A percentile compares a stretch with the other conserved stretches of the same genome.
Conservation (phyloP, 805 yeast species). For the Debaryomyces maramus region DNA sequence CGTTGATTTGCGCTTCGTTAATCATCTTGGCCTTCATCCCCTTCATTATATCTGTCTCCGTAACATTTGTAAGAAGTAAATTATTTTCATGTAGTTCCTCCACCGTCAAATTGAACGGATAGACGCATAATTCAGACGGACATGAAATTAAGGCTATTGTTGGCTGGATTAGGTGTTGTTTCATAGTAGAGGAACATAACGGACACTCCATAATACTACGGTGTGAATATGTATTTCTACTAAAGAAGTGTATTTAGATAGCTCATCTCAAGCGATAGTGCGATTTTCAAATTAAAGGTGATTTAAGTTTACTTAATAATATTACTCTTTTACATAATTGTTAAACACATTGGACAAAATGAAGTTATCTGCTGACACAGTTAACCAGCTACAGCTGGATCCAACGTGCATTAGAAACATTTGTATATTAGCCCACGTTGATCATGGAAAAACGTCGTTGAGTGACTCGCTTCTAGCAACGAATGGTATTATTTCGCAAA, state of each 20-base stretch:
- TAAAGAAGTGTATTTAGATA: background rate
- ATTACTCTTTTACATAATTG: too few relatives aligned
- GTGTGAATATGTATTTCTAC: background rate
- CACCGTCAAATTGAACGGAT: conserved; percentile 33
- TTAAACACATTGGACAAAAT: conserved; percentile 19
- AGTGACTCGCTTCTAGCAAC: conserved; percentile 92
- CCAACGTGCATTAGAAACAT: conserved; percentile 79
- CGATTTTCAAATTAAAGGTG: background rate
- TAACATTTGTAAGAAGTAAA: conserved; percentile 19
- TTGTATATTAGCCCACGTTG: conserved; percentile 96
- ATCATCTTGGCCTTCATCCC: conserved; percentile 26
- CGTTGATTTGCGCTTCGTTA: conserved; percentile 22
- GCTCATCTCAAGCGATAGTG: background rate
- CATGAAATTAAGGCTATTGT: conserved; percentile 28
- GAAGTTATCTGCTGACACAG: conserved; percentile 64
- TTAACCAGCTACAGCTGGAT: conserved; percentile 65
- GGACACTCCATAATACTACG: conserved; percentile 26
- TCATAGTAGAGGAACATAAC: conserved; percentile 23
- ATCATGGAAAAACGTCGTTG: conserved; percentile 95
- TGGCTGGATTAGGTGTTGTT: conserved; percentile 28
- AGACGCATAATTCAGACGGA: conserved; percentile 27
- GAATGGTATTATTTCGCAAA: conserved; percentile 92
- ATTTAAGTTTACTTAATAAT: background rate
- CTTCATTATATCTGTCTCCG: conserved; percentile 25
- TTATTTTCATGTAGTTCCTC: conserved; percentile 26